Percentiles rank a stretch among this genome's conserved stretches.
phyloP scores from a whole-genome alignment of 208 protist species.

The Trypanosoma conorhini region DNA sequence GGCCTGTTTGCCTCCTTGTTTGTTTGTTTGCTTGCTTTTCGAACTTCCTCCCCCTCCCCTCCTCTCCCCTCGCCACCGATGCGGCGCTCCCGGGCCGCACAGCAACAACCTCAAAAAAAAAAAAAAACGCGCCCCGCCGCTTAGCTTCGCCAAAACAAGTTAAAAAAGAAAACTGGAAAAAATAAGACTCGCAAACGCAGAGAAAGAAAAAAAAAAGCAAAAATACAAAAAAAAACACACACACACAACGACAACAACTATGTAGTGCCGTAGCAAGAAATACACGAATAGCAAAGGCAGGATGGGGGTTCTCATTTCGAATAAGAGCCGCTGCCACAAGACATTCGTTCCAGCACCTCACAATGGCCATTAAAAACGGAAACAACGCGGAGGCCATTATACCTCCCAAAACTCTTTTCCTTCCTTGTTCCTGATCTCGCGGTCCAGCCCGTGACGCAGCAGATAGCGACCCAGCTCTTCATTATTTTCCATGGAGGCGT shows the following conservation, averaged over 20 bases:
- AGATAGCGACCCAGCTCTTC: conserved; percentile 86
- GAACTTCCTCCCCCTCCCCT: background rate
- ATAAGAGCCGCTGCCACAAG: background rate
- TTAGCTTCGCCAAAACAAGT: background rate
- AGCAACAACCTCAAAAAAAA: background rate
- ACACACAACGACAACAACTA: background rate
- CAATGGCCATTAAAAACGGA: background rate
- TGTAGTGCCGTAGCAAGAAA: background rate
- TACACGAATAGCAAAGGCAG: background rate
- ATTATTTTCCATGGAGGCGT: conserved; percentile 92
- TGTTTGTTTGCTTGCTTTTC: conserved; percentile 22
- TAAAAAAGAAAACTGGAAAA: background rate
- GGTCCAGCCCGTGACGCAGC: conserved; percentile 76
- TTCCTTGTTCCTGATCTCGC: conserved; percentile 84
- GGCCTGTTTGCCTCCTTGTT: background rate
- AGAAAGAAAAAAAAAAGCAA: conserved; percentile 17
- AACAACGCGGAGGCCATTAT: conserved; percentile 21
- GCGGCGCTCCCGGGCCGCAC: no score
- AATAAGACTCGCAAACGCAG: conserved; percentile 11
- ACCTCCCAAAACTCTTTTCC: conserved; percentile 92
- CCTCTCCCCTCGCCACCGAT: no score
- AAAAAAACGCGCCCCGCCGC: background rate
- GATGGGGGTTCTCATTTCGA: background rate
- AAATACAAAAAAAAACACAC: conserved; percentile 1
- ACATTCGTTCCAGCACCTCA: background rate